These are phyloP conservation scores for Groenewaldozyma sp. DNA, from an alignment of 1,139 yeast genomes.

Conservation along the genomic window DNA sequence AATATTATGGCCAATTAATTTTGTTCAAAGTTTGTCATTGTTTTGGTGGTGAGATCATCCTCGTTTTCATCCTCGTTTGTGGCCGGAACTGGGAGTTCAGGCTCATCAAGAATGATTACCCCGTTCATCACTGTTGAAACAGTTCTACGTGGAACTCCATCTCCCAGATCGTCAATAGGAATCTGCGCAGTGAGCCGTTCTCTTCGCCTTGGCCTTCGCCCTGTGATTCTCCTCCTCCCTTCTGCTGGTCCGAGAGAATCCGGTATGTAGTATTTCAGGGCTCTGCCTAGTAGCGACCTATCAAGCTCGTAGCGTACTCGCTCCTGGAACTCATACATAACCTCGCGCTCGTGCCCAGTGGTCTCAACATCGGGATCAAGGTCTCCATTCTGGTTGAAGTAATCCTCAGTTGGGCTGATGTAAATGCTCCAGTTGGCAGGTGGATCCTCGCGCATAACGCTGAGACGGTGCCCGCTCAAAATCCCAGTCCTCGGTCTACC, in stretches of 20 bases:
- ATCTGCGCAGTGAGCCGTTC: background rate
- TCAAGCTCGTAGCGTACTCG: background rate
- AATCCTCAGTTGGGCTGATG: slow-evolving; percentile 6
- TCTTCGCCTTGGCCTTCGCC: slow-evolving; percentile 4
- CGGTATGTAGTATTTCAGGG: background rate
- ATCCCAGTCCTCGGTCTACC: background rate
- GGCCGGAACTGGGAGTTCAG: background rate
- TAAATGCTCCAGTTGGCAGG: slow-evolving; percentile 7
- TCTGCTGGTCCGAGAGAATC: background rate
- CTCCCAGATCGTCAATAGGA: slow-evolving; percentile 8
- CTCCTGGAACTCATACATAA: slow-evolving; percentile 2
- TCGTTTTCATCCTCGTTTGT: background rate
- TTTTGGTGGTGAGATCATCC: too few species aligned
- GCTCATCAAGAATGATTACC: background rate
- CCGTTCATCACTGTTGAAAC: slow-evolving; percentile 3
- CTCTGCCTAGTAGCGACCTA: background rate
- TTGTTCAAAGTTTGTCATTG: too few species aligned
- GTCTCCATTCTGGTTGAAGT: background rate
- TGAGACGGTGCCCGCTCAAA: too few species aligned
- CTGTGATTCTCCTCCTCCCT: slow-evolving; percentile 3
- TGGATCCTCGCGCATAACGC: background rate
- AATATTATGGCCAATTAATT: too few species aligned
- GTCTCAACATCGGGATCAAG: background rate
- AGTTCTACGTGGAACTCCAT: slow-evolving; percentile 10
- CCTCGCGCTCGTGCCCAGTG: slow-evolving; percentile 2